phyloP scores from a whole-genome alignment of 2,329 filamentous ascomycete species.

The Aspergillus sp. region DNA sequence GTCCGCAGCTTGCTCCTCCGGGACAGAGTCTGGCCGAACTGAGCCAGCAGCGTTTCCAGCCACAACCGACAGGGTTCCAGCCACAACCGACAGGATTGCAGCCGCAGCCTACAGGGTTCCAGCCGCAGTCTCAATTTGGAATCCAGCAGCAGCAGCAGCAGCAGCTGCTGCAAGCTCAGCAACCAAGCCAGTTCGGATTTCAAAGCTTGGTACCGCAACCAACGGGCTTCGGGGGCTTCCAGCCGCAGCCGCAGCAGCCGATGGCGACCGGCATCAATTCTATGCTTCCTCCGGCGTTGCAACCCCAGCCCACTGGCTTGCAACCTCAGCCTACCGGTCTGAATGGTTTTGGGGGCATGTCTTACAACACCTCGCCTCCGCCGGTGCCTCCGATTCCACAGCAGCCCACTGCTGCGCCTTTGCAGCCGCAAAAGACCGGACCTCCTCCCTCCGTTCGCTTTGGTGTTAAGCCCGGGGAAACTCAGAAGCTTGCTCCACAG shows the following conservation, averaged over 20 bases:
- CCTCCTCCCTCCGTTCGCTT: conserved; percentile 85
- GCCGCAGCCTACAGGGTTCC: conserved; percentile 34
- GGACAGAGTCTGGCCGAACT: conserved; percentile 74
- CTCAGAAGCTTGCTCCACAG: conserved; percentile 75
- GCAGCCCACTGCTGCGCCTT: conserved; percentile 53
- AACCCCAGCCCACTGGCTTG: conserved; percentile 40
- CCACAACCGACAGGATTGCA: no score
- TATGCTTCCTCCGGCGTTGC: conserved; percentile 45
- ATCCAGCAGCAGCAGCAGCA: conserved; percentile 45
- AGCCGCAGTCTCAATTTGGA: conserved; percentile 40
- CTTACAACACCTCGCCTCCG: conserved; percentile 43
- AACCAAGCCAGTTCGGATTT: conserved; percentile 43
- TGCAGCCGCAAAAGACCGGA: conserved; percentile 73
- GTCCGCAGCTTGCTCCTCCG: conserved; percentile 56
- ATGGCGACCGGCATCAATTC: conserved; percentile 43
- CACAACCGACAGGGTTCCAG: conserved; percentile 16
- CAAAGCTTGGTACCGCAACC: conserved; percentile 44
- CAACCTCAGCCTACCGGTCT: conserved; percentile 43
- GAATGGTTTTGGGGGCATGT: conserved; percentile 44
- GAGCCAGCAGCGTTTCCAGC: conserved; percentile 59
- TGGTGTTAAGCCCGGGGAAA: conserved; percentile 62
- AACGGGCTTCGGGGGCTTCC: conserved; percentile 46
- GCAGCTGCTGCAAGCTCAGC: conserved; percentile 27
- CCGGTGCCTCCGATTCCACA: conserved; percentile 53
- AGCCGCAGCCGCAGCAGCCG: conserved; percentile 44